A percentile compares a stretch with the other conserved stretches of the same genome.
Evolutionary conservation across 257 asterid genomes (phyloP).

Genomic region (Nyctanthes arbortristis): DNA sequence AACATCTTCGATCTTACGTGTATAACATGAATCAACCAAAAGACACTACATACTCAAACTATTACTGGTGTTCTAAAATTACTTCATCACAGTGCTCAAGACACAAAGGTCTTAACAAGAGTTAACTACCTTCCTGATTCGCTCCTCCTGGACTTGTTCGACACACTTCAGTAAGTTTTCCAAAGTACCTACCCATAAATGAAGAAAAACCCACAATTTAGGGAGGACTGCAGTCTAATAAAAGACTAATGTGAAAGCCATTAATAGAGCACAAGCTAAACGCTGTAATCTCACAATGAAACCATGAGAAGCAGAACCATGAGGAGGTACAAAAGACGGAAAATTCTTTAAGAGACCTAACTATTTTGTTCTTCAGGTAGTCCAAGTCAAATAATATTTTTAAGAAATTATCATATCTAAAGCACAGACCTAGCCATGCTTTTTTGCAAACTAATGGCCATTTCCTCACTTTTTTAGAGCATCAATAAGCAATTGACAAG

Average conservation of each 20-base stretch:
- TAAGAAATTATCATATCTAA: neutral
- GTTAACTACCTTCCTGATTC: slow-evolving; percentile 67
- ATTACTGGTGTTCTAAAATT: neutral
- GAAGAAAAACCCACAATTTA: slow-evolving; percentile 19
- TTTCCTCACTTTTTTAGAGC: neutral
- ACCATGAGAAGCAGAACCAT: neutral
- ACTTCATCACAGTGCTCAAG: neutral
- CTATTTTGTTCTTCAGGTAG: neutral
- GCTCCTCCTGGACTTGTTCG: slow-evolving; percentile 76
- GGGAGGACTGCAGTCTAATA: slow-evolving; percentile 14
- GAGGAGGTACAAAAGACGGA: neutral
- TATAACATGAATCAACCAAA: neutral
- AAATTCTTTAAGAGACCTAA: neutral
- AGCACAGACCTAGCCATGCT: neutral
- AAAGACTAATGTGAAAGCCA: slow-evolving; percentile 15
- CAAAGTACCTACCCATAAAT: slow-evolving; percentile 60
- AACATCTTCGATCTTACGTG: neutral
- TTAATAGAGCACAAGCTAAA: neutral
- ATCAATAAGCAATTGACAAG: neutral
- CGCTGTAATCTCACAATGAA: neutral
- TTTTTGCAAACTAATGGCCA: slow-evolving; percentile 1
- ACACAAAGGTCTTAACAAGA: slow-evolving; percentile 13
- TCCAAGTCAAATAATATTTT: neutral
- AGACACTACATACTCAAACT: neutral
- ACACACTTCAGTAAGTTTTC: slow-evolving; percentile 78